These are phyloP conservation scores for Meira nashicola DNA, from an alignment of 1,284 basidiomycete genomes.

Conservation along the genomic window DNA sequence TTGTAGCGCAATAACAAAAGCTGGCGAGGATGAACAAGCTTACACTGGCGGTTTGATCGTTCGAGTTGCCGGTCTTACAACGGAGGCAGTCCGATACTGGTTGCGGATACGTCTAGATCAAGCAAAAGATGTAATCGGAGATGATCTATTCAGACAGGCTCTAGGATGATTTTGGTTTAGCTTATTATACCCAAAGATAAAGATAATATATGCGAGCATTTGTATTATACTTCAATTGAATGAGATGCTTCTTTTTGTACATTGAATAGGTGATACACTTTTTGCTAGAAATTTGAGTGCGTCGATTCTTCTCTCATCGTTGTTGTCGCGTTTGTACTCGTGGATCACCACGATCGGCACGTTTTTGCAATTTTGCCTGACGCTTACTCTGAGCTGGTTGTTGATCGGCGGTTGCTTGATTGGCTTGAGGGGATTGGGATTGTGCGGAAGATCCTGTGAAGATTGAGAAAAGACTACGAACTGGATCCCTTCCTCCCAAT, in stretches of 20 bases:
- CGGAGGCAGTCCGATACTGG: constrained; percentile 69
- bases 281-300: too few relatives aligned
- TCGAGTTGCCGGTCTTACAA: constrained; percentile 67
- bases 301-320: neutral
- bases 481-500: constrained; percentile 33
- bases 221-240: neutral
- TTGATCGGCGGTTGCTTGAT: constrained; percentile 15
- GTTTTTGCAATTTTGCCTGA: constrained; percentile 48
- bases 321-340: constrained; percentile 16
- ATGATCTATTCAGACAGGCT: constrained; percentile 35
- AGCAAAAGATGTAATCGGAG: constrained; percentile 55
- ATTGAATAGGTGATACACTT: constrained; percentile 1
- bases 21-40: constrained; percentile 15
- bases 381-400: constrained; percentile 34
- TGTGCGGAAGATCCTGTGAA: constrained; percentile 5
- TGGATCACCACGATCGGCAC: constrained; percentile 39
- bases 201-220: neutral
- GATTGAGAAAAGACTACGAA: constrained; percentile 17
- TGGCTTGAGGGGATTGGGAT: constrained; percentile 3
- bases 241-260: neutral
- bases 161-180: constrained; percentile 12
- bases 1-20: neutral
- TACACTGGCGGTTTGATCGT: constrained; percentile 59
- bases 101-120: constrained; percentile 59
- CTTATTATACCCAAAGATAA: neutral